Evolutionary conservation across 1,139 yeast species (phyloP).

Genomic region (Debaryomyces coudertii): DNA sequence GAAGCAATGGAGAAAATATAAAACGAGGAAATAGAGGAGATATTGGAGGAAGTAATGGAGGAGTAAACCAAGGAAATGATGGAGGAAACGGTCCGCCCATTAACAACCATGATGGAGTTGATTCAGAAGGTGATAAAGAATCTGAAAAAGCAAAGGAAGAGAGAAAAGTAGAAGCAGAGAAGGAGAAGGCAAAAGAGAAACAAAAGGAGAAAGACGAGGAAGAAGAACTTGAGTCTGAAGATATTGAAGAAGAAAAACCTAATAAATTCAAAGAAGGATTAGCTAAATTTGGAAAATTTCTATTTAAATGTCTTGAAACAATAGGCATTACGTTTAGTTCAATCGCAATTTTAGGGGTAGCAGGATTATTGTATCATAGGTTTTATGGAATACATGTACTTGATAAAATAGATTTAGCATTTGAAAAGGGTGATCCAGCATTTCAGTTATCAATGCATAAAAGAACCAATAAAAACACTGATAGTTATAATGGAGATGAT

Average conservation of each 20-base stretch:
- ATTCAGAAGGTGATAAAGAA: conserved; percentile 24
- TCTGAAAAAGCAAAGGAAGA: conserved; percentile 10
- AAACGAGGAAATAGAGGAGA: conserved; percentile 13
- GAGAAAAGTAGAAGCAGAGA: conserved; percentile 5
- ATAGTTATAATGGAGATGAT: conserved; percentile 26
- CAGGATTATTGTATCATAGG: conserved; percentile 71
- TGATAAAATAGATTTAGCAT: conserved; percentile 66
- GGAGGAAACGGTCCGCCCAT: conserved; percentile 8
- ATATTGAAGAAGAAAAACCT: conserved; percentile 18
- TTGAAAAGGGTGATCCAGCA: conserved; percentile 70
- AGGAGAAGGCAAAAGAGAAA: conserved; percentile 12
- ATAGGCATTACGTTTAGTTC: conserved; percentile 79
- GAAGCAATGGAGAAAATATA: conserved; percentile 14
- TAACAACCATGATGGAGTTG: conserved; percentile 15
- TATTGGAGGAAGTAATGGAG: conserved; percentile 15
- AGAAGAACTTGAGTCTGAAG: conserved; percentile 19
- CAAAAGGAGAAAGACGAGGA: conserved; percentile 13
- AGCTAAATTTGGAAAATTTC: conserved; percentile 25
- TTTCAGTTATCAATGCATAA: conserved; percentile 59
- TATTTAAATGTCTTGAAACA: conserved; percentile 66
- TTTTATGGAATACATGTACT: conserved; percentile 63
- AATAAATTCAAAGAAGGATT: conserved; percentile 16
- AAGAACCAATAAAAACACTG: conserved; percentile 36
- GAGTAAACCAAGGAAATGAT: conserved; percentile 13
- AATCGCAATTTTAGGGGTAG: conserved; percentile 66